Conservation (phyloP, 1,284 basidiomycete species). For the Irpex rosettiformis region DNA sequence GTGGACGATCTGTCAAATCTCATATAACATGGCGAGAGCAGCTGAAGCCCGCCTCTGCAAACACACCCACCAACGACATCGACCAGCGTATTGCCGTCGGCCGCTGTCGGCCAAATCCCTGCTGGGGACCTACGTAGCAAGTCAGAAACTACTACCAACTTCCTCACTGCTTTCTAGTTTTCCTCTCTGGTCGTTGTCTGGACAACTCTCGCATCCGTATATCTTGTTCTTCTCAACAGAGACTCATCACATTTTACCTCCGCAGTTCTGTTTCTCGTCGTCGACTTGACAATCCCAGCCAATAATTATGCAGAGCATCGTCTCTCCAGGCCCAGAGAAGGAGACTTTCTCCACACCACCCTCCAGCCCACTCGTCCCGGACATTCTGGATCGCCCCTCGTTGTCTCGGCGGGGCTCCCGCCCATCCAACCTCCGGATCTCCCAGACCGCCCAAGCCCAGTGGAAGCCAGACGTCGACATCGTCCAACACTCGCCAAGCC, state of each 20-base stretch:
- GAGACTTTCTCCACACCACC: conserved; percentile 66
- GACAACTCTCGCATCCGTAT: conserved; percentile 14
- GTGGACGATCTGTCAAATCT: not conserved
- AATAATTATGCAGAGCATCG: conserved; percentile 13
- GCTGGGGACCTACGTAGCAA: not conserved
- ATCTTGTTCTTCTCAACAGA: conserved; percentile 1
- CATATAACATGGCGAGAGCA: not conserved
- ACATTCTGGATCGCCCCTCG: conserved; percentile 29
- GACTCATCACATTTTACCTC: conserved; percentile 4
- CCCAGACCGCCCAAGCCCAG: conserved; percentile 20
- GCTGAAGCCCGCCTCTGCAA: not conserved
- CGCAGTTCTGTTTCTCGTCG: not conserved
- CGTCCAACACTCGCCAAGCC: conserved; percentile 26
- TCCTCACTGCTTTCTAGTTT: conserved; percentile 2
- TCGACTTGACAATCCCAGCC: not conserved
- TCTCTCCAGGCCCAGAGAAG: conserved; percentile 37
- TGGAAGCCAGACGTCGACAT: conserved; percentile 30
- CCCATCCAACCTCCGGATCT: conserved; percentile 28
- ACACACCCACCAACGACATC: not conserved
- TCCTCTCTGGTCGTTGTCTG: conserved; percentile 12
- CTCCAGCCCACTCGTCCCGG: conserved; percentile 41
- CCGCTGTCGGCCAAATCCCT: not conserved
- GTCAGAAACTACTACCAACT: not conserved
- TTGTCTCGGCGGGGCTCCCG: conserved; percentile 28
- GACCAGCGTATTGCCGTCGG: not conserved